Percentiles rank a stretch among this genome's conserved stretches.
These are phyloP conservation scores for Physcomitrellopsis africana DNA, from an alignment of 225 moss, liverwort and hornwort species.

Conservation along the genomic window DNA sequence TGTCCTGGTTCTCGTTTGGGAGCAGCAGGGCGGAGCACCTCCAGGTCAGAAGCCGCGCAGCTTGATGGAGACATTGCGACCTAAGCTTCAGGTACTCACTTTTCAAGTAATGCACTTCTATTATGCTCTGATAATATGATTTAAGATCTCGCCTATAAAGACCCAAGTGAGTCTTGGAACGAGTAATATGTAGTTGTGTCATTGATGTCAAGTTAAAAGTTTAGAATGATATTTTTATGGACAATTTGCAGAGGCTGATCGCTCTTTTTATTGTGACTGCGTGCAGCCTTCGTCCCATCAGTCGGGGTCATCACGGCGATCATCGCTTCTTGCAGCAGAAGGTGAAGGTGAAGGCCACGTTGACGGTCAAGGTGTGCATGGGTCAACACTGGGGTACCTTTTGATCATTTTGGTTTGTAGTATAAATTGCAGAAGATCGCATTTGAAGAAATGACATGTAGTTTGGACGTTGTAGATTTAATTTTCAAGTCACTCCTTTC, in stretches of 20 bases:
- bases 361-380: conserved; percentile 47
- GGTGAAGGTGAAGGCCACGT: conserved; percentile 61
- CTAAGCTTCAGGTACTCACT: conserved; percentile 57
- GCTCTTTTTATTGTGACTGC: conserved; percentile 13
- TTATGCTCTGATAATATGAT: neutral
- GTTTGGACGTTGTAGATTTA: no score
- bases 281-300: conserved; percentile 61
- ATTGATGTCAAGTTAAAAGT: neutral
- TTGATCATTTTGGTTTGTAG: no score
- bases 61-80: conserved; percentile 61
- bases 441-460: neutral
- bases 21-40: conserved; percentile 72
- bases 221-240: neutral
- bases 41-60: conserved; percentile 71
- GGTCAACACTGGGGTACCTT: conserved; percentile 1
- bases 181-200: neutral
- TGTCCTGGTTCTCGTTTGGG: conserved; percentile 39
- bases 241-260: conserved; percentile 15
- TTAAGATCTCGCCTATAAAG: neutral
- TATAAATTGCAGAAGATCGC: neutral
- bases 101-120: neutral
- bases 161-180: neutral
- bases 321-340: conserved; percentile 63
- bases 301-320: conserved; percentile 49
- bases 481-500: neutral